phyloP scores from a whole-genome alignment of 495 filamentous ascomycete species.

The Penicillium parvum region DNA sequence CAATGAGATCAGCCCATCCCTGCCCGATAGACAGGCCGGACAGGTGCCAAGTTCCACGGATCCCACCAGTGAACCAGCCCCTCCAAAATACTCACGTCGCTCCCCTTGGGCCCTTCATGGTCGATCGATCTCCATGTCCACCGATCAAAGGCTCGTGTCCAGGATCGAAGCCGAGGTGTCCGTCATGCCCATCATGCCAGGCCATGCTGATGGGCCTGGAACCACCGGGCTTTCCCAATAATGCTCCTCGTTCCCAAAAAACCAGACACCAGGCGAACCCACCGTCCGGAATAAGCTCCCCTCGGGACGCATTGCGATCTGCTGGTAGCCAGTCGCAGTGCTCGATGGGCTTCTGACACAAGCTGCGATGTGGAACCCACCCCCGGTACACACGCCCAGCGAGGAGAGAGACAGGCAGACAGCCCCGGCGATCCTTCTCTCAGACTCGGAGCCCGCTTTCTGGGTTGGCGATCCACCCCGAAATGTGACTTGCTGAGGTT shows the following conservation, averaged over 20 bases:
- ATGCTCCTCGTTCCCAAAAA: too few relatives aligned
- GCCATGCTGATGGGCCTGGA: too few relatives aligned
- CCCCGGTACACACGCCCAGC: neutral
- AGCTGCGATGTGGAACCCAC: conserved; percentile 15
- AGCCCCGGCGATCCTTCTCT: conserved; percentile 21
- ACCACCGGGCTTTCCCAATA: too few relatives aligned
- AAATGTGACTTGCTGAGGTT: too few relatives aligned
- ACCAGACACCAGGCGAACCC: neutral
- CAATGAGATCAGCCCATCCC: conserved; percentile 22
- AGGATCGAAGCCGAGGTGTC: conserved; percentile 18
- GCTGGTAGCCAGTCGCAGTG: conserved; percentile 18
- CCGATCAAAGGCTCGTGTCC: conserved; percentile 20
- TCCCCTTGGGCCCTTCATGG: conserved; percentile 8
- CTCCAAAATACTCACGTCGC: too few relatives aligned
- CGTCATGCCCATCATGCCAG: too few relatives aligned
- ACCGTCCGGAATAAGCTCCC: conserved; percentile 19
- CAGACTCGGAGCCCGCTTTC: conserved; percentile 8
- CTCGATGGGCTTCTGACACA: conserved; percentile 14
- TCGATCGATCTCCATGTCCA: conserved; percentile 25
- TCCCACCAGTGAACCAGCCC: too few relatives aligned
- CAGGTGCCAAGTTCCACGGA: conserved; percentile 16
- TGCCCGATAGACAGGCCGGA: neutral
- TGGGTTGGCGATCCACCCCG: too few relatives aligned
- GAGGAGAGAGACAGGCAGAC: conserved; percentile 1
- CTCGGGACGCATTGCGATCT: conserved; percentile 17